Evolutionary conservation across 768 basidiomycete genomes (phyloP).

Genomic region (Serpula lacrymans): DNA sequence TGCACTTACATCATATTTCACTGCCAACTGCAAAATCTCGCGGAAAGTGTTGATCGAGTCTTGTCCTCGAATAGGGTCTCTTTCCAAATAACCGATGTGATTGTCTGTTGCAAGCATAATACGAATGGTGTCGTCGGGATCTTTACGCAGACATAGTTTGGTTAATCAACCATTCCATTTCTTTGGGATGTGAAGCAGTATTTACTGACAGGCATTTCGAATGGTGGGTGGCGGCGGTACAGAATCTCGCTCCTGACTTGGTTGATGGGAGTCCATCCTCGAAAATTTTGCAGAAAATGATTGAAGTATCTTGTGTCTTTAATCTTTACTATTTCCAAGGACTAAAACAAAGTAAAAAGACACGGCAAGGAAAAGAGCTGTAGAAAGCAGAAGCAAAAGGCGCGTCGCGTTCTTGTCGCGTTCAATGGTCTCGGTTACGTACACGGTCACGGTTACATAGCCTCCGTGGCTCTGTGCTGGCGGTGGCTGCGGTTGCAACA

Average conservation of each 20-base stretch:
- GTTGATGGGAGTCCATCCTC: conserved; percentile 17
- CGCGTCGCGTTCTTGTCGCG: neutral
- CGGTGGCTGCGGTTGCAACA: no score
- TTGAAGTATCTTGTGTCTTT: neutral
- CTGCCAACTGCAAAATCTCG: conserved; percentile 89
- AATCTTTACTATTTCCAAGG: neutral
- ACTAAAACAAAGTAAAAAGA: neutral
- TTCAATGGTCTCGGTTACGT: no score
- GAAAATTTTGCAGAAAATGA: neutral
- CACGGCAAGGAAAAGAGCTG: neutral
- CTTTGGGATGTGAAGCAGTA: conserved; percentile 3
- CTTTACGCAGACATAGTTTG: conserved; percentile 28
- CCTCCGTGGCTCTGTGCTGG: no score
- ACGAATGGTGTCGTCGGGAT: conserved; percentile 63
- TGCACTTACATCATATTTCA: conserved; percentile 76
- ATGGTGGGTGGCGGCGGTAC: conserved; percentile 32
- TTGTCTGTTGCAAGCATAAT: conserved; percentile 95
- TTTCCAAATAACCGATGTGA: conserved; percentile 92
- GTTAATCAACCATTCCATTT: conserved; percentile 8
- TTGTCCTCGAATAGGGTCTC: conserved; percentile 91
- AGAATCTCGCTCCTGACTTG: conserved; percentile 17
- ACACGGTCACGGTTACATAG: no score
- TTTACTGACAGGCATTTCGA: conserved; percentile 35
- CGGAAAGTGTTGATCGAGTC: conserved; percentile 95
- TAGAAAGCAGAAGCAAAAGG: no score